phyloP scores from a whole-genome alignment of 2,329 filamentous ascomycete genomes.

The Paraphaeosphaeria sporulosa region DNA sequence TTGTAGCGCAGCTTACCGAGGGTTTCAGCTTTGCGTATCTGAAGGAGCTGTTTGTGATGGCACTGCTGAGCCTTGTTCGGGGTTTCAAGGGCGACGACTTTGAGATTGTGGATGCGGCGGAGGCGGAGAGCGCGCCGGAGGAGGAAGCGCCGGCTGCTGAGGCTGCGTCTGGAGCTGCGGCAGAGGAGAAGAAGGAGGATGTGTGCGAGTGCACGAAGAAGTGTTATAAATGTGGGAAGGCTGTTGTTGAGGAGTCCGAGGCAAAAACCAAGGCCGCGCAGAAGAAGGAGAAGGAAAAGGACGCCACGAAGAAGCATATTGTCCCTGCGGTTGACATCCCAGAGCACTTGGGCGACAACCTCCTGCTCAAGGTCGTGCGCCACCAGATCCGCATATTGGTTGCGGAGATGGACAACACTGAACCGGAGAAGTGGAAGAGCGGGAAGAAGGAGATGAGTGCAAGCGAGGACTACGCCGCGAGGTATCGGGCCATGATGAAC shows the following conservation, averaged over 20 bases:
- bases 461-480: slow-evolving; percentile 1
- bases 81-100: slow-evolving; percentile 36
- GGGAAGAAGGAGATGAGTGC: slow-evolving; percentile 23
- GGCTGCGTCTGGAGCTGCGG: not conserved
- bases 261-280: not conserved
- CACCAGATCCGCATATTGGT: slow-evolving; percentile 47
- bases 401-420: slow-evolving; percentile 46
- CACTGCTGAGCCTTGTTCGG: slow-evolving; percentile 45
- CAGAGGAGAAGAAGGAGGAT: slow-evolving; percentile 14
- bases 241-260: slow-evolving; percentile 8
- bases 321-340: slow-evolving; percentile 36
- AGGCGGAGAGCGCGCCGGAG: slow-evolving; percentile 28
- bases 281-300: slow-evolving; percentile 20
- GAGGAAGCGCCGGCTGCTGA: not conserved
- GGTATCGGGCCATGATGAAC: slow-evolving; percentile 11
- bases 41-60: slow-evolving; percentile 51
- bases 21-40: slow-evolving; percentile 54
- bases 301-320: slow-evolving; percentile 26
- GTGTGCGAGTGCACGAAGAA: slow-evolving; percentile 27
- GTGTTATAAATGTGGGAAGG: slow-evolving; percentile 31
- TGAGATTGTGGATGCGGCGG: slow-evolving; percentile 33
- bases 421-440: slow-evolving; percentile 25
- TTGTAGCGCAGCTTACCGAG: slow-evolving; percentile 47
- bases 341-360: slow-evolving; percentile 29
- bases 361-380: slow-evolving; percentile 43